A percentile compares a stretch with the other conserved stretches of the same genome.
These are phyloP conservation scores for Holtermanniella nyarrowii DNA, from an alignment of 768 basidiomycete species.

Conservation along the genomic window DNA sequence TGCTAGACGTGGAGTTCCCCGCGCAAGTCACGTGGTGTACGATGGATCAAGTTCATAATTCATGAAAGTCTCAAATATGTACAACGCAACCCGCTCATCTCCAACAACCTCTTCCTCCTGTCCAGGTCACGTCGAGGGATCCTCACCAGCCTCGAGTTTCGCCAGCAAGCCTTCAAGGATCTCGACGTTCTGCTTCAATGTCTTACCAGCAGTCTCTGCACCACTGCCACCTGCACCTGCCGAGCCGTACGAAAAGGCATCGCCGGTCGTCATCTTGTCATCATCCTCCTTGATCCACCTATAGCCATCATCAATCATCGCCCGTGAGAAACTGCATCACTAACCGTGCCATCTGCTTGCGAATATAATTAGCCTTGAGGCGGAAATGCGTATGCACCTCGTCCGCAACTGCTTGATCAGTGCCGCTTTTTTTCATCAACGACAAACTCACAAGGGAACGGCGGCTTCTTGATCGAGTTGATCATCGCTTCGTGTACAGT, in stretches of 20 bases:
- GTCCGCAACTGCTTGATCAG: slow-evolving; percentile 53
- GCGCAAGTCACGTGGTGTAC: no score
- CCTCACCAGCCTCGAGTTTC: slow-evolving; percentile 10
- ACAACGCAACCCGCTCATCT: no score
- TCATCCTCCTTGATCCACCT: slow-evolving; percentile 52
- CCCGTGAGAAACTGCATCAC: slow-evolving; percentile 41
- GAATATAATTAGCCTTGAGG: slow-evolving; percentile 63
- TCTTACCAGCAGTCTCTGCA: neutral
- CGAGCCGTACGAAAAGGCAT: neutral
- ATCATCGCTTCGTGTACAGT: slow-evolving; percentile 64
- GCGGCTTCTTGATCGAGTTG: slow-evolving; percentile 24
- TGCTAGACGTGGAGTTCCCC: no score
- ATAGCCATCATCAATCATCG: no score
- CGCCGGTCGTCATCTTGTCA: slow-evolving; percentile 48
- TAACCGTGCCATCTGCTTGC: slow-evolving; percentile 67
- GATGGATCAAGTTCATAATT: no score
- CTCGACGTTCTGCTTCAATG: slow-evolving; percentile 10
- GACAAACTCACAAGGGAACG: slow-evolving; percentile 21
- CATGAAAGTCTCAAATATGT: no score
- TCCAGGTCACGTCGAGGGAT: no score
- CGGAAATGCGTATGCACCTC: slow-evolving; percentile 85
- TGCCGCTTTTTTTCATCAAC: neutral
- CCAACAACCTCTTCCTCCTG: no score
- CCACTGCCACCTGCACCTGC: neutral
- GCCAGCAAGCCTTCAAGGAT: slow-evolving; percentile 11